A percentile compares a stretch with the other conserved stretches of the same genome.
Evolutionary conservation across 495 filamentous ascomycete species (phyloP).

Genomic region (Daldinia bambusicola): DNA sequence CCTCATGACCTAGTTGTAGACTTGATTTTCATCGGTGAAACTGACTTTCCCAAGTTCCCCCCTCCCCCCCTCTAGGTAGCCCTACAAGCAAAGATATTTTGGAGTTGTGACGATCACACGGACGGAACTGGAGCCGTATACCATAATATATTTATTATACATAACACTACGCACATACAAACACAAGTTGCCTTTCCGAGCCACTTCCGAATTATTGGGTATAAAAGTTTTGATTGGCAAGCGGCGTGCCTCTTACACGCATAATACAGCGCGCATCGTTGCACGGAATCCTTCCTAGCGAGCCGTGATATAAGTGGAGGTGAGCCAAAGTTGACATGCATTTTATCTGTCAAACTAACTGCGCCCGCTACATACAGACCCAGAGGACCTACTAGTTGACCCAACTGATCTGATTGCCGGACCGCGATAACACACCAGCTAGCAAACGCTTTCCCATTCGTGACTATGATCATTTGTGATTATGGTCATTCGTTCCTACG

Average conservation of each 20-base stretch:
- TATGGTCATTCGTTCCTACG: neutral
- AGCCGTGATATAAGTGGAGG: conserved; percentile 32
- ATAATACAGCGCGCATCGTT: conserved; percentile 13
- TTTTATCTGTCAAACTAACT: neutral
- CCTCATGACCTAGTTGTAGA: conserved; percentile 18
- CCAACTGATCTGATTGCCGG: too few species aligned
- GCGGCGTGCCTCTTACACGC: neutral
- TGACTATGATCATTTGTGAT: neutral
- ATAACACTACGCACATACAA: too few species aligned
- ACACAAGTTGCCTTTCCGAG: neutral
- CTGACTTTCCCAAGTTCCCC: conserved; percentile 6
- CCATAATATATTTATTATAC: neutral
- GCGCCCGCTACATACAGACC: neutral
- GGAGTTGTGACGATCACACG: conserved; percentile 2
- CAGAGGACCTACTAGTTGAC: neutral
- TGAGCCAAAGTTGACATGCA: conserved; percentile 14
- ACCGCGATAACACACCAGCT: neutral
- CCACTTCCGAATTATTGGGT: neutral
- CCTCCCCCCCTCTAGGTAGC: neutral
- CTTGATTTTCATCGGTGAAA: conserved; percentile 29
- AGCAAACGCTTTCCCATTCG: neutral
- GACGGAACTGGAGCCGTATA: neutral
- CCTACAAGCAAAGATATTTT: neutral
- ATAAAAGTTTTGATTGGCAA: conserved; percentile 5
- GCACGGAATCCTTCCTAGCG: conserved; percentile 37